Evolutionary conservation across 768 basidiomycete genomes (phyloP).

Genomic region (Leucogyrophana mollusca): DNA sequence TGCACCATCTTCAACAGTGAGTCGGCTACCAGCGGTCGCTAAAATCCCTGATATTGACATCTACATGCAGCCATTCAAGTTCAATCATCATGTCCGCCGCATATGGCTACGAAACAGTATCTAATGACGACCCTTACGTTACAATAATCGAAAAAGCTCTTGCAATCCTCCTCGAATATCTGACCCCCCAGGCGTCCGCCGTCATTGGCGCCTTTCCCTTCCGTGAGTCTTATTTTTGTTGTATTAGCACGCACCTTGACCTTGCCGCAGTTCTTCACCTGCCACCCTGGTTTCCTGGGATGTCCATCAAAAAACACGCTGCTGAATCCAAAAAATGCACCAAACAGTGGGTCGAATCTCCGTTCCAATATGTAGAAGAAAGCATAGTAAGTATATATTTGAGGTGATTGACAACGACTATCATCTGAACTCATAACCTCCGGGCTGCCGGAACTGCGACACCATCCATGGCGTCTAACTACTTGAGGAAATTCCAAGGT

Average conservation of each 20-base stretch:
- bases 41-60: no score
- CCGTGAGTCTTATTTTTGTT: constrained; percentile 12
- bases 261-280: constrained; percentile 4
- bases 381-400: constrained; percentile 20
- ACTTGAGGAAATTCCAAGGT: constrained; percentile 2
- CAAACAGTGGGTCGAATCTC: constrained; percentile 21
- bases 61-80: constrained; percentile 24
- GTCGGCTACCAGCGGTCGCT: no score
- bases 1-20: no score
- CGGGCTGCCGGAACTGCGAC: constrained; percentile 20
- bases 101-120: constrained; percentile 34
- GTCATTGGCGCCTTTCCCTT: constrained; percentile 14
- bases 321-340: constrained; percentile 17
- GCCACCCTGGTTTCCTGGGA: constrained; percentile 35
- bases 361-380: constrained; percentile 27
- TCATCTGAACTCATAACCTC: neutral
- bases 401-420: neutral
- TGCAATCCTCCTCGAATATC: constrained; percentile 2
- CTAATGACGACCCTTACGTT: constrained; percentile 32
- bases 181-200: constrained; percentile 13
- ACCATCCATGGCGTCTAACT: constrained; percentile 21
- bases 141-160: constrained; percentile 12
- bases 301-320: constrained; percentile 26
- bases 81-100: constrained; percentile 31
- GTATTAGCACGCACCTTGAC: neutral